These are phyloP conservation scores for Quillaja saponaria DNA, from an alignment of 306 rosid genomes.

Conservation along the genomic window DNA sequence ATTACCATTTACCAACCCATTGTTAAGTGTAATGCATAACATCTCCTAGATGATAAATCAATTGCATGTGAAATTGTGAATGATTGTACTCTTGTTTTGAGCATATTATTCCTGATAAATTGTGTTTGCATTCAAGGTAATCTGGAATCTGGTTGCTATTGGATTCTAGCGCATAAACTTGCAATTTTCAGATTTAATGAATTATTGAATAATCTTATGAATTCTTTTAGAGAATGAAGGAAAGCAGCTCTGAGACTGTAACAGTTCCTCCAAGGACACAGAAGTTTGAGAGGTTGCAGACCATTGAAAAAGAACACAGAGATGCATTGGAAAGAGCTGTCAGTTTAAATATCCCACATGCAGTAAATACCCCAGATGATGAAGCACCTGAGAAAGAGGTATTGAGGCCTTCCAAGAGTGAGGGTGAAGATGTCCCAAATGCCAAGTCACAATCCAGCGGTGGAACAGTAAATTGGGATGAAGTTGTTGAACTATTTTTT, in stretches of 20 bases:
- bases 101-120: neutral
- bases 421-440: slow-evolving; percentile 21
- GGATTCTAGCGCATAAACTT: neutral
- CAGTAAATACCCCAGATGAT: slow-evolving; percentile 42
- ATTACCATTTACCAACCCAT: neutral
- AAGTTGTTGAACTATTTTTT: slow-evolving; percentile 63
- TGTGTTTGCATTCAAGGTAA: too few relatives aligned
- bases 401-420: slow-evolving; percentile 34
- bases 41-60: neutral
- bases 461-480: slow-evolving; percentile 67
- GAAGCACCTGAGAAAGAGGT: slow-evolving; percentile 28
- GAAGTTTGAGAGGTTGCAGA: slow-evolving; percentile 60
- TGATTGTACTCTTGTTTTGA: neutral
- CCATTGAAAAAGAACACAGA: slow-evolving; percentile 71
- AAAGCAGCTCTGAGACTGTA: slow-evolving; percentile 42
- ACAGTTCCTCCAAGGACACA: slow-evolving; percentile 60
- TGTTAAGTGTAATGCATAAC: neutral
- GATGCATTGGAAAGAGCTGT: slow-evolving; percentile 83
- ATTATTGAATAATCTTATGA: neutral
- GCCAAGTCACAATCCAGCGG: slow-evolving; percentile 33
- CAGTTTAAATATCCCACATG: slow-evolving; percentile 77
- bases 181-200: slow-evolving; percentile 1
- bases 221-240: slow-evolving; percentile 53
- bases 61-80: too few relatives aligned
- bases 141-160: neutral